These are phyloP conservation scores for Aspergillus conjunctus DNA, from an alignment of 495 filamentous ascomycete species.

Conservation along the genomic window DNA sequence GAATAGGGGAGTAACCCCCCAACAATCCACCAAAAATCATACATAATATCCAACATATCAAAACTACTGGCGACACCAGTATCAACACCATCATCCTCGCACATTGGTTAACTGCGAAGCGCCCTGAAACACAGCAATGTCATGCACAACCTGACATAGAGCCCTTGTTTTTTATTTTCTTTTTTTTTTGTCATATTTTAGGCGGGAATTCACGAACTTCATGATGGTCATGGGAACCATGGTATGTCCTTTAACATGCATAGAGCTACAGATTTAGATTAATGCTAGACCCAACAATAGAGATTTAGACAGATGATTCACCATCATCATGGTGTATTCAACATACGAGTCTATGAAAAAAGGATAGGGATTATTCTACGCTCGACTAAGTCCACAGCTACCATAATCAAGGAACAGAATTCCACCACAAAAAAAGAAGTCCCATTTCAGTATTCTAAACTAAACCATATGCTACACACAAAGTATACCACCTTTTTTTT, in stretches of 20 bases:
- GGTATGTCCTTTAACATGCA: slow-evolving; percentile 20
- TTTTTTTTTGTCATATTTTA: not conserved
- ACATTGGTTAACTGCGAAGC: not conserved
- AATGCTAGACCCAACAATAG: slow-evolving; percentile 8
- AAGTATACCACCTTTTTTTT: not conserved
- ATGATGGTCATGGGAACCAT: slow-evolving; percentile 9
- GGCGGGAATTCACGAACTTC: slow-evolving; percentile 9
- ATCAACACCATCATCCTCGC: not conserved
- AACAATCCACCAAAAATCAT: not conserved
- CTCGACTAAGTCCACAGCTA: not conserved
- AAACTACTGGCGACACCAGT: not conserved
- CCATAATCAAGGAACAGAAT: not conserved
- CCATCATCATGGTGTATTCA: slow-evolving; percentile 1
- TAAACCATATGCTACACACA: not conserved
- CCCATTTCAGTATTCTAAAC: not conserved
- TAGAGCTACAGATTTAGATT: slow-evolving; percentile 11
- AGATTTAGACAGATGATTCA: slow-evolving; percentile 1
- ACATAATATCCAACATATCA: not conserved
- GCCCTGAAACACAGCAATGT: not conserved
- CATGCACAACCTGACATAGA: not conserved
- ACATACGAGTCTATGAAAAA: slow-evolving; percentile 1
- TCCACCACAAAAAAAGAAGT: not conserved
- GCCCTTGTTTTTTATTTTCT: not conserved
- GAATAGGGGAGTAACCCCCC: slow-evolving; percentile 8
- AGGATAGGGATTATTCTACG: not conserved